phyloP scores from a whole-genome alignment of 2,329 filamentous ascomycete species.

The Fusarium longipes region DNA sequence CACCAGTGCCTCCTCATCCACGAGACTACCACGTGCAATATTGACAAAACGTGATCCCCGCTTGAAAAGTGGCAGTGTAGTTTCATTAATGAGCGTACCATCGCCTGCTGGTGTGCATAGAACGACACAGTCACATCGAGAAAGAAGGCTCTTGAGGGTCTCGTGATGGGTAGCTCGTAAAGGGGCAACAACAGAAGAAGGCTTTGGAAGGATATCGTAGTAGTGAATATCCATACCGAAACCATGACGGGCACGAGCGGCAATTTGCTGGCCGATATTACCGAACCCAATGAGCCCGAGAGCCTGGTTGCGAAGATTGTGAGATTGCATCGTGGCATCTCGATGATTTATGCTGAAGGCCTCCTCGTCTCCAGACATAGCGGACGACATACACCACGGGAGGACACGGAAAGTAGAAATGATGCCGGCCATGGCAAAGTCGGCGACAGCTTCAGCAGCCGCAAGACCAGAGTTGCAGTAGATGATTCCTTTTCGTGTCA shows the following conservation, averaged over 20 bases:
- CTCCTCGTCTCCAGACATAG: constrained; percentile 52
- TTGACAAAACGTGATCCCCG: constrained; percentile 71
- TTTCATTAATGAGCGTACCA: constrained; percentile 60
- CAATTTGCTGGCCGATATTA: constrained; percentile 72
- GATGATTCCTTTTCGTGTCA: constrained; percentile 61
- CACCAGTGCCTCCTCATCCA: constrained; percentile 73
- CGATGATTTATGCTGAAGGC: constrained; percentile 69
- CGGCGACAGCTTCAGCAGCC: constrained; percentile 77
- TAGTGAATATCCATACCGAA: constrained; percentile 77
- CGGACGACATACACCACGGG: constrained; percentile 70
- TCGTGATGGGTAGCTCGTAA: constrained; percentile 62
- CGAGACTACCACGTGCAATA: constrained; percentile 71
- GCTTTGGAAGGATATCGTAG: constrained; percentile 66
- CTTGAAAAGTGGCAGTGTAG: constrained; percentile 63
- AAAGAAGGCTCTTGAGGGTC: constrained; percentile 64
- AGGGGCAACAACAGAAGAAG: constrained; percentile 54
- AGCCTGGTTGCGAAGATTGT: constrained; percentile 70
- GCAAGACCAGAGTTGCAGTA: constrained; percentile 80
- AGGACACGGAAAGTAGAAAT: constrained; percentile 76
- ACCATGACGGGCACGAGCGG: constrained; percentile 60
- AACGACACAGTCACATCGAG: constrained; percentile 67
- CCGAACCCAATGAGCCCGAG: constrained; percentile 78
- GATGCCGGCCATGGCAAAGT: constrained; percentile 76
- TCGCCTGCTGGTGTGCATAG: constrained; percentile 66
- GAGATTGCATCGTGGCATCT: constrained; percentile 67